Base-by-base conservation (phyloP, 495 filamentous ascomycete genomes). In the Annulohypoxylon maeteangense region DNA sequence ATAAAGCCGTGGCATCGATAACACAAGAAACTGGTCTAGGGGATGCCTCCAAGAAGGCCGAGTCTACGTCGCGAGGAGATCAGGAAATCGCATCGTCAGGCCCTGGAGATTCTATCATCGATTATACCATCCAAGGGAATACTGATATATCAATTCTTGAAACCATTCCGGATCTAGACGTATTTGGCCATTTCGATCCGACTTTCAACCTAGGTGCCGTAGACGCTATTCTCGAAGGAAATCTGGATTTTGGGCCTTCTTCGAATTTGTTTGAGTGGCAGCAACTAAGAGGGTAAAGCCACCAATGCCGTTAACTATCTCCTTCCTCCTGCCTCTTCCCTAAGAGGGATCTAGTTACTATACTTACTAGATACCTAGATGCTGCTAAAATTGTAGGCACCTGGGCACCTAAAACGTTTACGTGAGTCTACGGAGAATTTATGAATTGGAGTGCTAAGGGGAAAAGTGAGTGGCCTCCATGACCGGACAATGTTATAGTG, bases 151-250 rank as follows among this genome's bases (percentile, higher is more conserved):
- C 74, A 0, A 29, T 76, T 23, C 74, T 80, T 22, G 78, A 81
- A 31, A 63, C 73, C 0, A 56, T 80, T 4, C 69, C 78, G 8
- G 79, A 80, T 54, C 70, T 81, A 18, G 81, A 84, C 54, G 61
- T 82, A 3, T 84, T 84, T 59, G 80, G 79, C 23, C 74, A 82
- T 65, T 80, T 84, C 45, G 81, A 84, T 59, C 81, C 81, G 7
- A 78, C 71, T 10, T 84, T 84, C 55, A 70, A 84, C 56, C 65
- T 84, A 1, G 77, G 77, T 42, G 79, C 80, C 1, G 76, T 84
- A 56, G 81, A 84, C 54, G 77, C 80, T 6, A 78, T 75, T 25
- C 75, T 84, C 2, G 79, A 80, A 51, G 79, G 80, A 10, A 82
- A 79, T 56, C 62, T 83, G 22, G 79, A 83, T 42, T 76, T 79